phyloP scores from a whole-genome alignment of 2,329 filamentous ascomycete genomes.

The Stagonosporopsis rhizophila region DNA sequence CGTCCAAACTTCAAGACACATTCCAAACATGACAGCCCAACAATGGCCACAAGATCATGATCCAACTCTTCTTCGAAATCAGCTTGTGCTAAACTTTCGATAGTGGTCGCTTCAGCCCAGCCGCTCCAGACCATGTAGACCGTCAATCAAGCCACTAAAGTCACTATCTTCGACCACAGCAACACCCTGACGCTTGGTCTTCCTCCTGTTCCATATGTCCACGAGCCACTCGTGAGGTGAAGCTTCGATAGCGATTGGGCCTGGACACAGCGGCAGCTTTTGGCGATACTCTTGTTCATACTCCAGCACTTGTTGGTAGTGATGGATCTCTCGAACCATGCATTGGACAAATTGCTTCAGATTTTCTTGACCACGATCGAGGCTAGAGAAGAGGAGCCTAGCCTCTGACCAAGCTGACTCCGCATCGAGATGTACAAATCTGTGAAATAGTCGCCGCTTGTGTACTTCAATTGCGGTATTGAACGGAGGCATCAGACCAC shows the following conservation, averaged over 20 bases:
- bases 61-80: constrained; percentile 6
- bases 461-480: constrained; percentile 29
- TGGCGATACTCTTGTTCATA: constrained; percentile 35
- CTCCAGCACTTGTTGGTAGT: constrained; percentile 27
- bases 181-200: constrained; percentile 30
- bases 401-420: constrained; percentile 18
- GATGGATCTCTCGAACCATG: constrained; percentile 30
- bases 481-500: constrained; percentile 27
- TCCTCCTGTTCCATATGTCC: constrained; percentile 30
- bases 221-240: constrained; percentile 34
- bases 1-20: background rate
- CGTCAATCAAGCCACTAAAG: constrained; percentile 13
- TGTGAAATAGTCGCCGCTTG: constrained; percentile 33
- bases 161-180: constrained; percentile 16
- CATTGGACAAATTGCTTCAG: constrained; percentile 23
- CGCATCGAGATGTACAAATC: constrained; percentile 18
- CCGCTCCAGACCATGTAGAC: constrained; percentile 15
- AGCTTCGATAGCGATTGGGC: constrained; percentile 30
- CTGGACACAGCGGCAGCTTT: constrained; percentile 33
- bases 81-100: constrained; percentile 10
- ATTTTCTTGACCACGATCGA: constrained; percentile 12
- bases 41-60: constrained; percentile 8
- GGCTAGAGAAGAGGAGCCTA: constrained; percentile 9
- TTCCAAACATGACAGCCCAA: constrained; percentile 23
- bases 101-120: constrained; percentile 10